Percentiles rank a stretch among this genome's conserved stretches.
Conservation (phyloP, 2,329 filamentous ascomycete species). For the Thyridium curvatum region DNA sequence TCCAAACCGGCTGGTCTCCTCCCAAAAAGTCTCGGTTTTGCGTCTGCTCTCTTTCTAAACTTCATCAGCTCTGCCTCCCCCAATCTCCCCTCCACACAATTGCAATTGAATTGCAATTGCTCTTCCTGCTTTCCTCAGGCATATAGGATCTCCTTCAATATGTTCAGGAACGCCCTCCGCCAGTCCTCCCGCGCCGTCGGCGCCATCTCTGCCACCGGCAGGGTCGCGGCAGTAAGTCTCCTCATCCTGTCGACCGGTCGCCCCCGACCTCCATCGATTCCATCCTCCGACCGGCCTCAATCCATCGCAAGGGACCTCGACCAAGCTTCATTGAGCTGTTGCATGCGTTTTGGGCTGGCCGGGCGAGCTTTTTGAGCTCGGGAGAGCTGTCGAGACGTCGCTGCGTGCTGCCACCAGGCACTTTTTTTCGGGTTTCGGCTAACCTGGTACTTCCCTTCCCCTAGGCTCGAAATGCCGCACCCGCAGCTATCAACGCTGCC, state of each 20-base stretch:
- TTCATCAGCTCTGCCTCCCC: constrained; percentile 37
- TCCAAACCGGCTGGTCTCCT: constrained; percentile 1
- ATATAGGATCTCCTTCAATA: constrained; percentile 53
- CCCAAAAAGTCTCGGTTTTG: constrained; percentile 20
- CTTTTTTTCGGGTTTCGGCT: constrained; percentile 13
- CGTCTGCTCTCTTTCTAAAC: constrained; percentile 17
- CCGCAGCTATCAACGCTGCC: constrained; percentile 66
- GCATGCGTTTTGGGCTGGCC: constrained; percentile 16
- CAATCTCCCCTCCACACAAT: constrained; percentile 58
- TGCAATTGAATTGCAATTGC: constrained; percentile 58
- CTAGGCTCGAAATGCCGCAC: constrained; percentile 81
- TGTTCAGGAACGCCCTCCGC: constrained; percentile 98
- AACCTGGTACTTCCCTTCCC: constrained; percentile 36
- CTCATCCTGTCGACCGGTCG: constrained; percentile 28
- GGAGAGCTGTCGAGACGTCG: constrained; percentile 23
- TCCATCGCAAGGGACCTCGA: constrained; percentile 17
- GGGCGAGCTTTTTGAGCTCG: constrained; percentile 30
- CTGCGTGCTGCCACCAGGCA: constrained; percentile 9
- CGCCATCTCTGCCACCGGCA: constrained; percentile 86
- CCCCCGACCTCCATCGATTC: constrained; percentile 40
- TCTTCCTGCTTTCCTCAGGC: constrained; percentile 44
- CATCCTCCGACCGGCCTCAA: constrained; percentile 29
- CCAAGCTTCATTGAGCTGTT: constrained; percentile 33
- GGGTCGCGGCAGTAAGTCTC: constrained; percentile 88
- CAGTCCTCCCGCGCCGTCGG: constrained; percentile 93